Percentiles rank a stretch among this genome's conserved stretches.
Evolutionary conservation across 129 eudicot species (phyloP).

Genomic region (Ambrosia trifida): DNA sequence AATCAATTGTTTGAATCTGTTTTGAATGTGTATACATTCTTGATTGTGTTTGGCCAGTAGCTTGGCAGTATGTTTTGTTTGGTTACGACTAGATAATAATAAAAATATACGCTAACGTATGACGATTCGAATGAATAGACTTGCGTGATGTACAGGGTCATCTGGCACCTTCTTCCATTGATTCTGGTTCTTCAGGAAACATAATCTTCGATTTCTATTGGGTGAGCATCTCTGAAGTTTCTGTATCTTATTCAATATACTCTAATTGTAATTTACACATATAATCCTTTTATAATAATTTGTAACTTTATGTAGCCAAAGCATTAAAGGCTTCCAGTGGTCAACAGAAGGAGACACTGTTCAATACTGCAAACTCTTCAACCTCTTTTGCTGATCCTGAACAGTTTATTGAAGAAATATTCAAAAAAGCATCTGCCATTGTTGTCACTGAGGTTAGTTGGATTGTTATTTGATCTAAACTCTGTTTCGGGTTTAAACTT

Average conservation of each 20-base stretch:
- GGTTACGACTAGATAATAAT: too few relatives aligned
- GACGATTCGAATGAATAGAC: too few relatives aligned
- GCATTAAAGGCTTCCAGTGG: slow-evolving; percentile 49
- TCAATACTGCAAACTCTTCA: slow-evolving; percentile 28
- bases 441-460: slow-evolving; percentile 72
- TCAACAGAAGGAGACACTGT: slow-evolving; percentile 49
- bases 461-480: slow-evolving; percentile 1
- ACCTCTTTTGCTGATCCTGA: slow-evolving; percentile 56
- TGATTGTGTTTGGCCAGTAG: too few relatives aligned
- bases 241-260: neutral
- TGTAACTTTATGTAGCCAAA: slow-evolving; percentile 62
- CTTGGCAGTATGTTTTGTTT: too few relatives aligned
- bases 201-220: slow-evolving; percentile 93
- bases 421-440: slow-evolving; percentile 57
- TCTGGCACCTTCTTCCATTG: slow-evolving; percentile 86
- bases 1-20: too few relatives aligned
- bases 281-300: slow-evolving; percentile 5
- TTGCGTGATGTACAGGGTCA: slow-evolving; percentile 73
- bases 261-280: neutral
- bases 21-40: too few relatives aligned
- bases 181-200: slow-evolving; percentile 94
- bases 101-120: too few relatives aligned
- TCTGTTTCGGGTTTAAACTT: slow-evolving; percentile 2
- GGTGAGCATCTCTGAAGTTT: slow-evolving; percentile 49
- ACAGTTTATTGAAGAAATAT: slow-evolving; percentile 61